A percentile compares a stretch with the other conserved stretches of the same genome.
These are phyloP conservation scores for Corchorus capsularis DNA, from an alignment of 345 rosid species.

Conservation along the genomic window DNA sequence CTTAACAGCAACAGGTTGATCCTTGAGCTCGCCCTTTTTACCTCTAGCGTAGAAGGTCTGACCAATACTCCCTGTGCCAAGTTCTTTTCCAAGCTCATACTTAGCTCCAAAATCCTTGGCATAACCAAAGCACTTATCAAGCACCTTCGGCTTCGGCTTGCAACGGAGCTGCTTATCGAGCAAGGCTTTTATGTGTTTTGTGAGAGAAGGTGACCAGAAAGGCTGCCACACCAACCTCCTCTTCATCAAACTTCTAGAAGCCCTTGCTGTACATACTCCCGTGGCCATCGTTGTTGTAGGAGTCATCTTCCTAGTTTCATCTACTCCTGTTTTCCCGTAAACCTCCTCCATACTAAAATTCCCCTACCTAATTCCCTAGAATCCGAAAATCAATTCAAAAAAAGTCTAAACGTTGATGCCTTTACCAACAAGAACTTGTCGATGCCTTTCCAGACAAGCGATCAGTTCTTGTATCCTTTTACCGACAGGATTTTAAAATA, in stretches of 20 bases:
- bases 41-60: conserved; percentile 78
- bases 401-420: no score
- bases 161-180: conserved; percentile 64
- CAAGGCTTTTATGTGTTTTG: conserved; percentile 79
- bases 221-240: conserved; percentile 77
- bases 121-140: conserved; percentile 82
- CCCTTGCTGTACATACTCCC: conserved; percentile 70
- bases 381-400: no score
- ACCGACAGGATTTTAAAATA: no score
- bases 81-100: conserved; percentile 79
- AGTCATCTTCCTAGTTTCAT: no score
- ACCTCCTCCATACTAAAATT: no score
- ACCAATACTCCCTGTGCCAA: conserved; percentile 89
- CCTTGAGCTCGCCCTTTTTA: conserved; percentile 71
- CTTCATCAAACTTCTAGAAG: conserved; percentile 48
- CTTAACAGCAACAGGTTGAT: conserved; percentile 75
- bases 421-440: no score
- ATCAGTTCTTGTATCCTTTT: no score
- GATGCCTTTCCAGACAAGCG: no score
- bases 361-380: no score
- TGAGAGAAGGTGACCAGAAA: conserved; percentile 86
- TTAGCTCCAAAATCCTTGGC: conserved; percentile 77
- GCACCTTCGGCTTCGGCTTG: conserved; percentile 72
- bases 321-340: no score
- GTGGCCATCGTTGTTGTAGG: conserved; percentile 48